A percentile compares a stretch with the other conserved stretches of the same genome.
Evolutionary conservation across 2,329 filamentous ascomycete genomes (phyloP).

Genomic region (Neonectria punicea): DNA sequence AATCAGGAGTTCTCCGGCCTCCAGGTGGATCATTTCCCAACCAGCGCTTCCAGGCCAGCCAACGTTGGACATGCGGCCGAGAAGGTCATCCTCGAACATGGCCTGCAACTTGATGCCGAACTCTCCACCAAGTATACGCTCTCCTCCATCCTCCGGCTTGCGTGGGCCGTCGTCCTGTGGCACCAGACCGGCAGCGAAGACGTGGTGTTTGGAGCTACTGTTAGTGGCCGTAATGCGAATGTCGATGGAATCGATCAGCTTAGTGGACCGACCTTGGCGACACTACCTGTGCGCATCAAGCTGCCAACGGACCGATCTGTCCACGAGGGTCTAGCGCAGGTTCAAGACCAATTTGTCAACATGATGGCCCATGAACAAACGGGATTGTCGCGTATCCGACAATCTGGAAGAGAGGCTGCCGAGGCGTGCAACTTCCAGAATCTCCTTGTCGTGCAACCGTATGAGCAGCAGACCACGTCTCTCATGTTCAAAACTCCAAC

Average conservation of each 20-base stretch:
- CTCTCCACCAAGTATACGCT: slow-evolving; percentile 3
- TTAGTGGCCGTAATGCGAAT: slow-evolving; percentile 8
- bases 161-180: slow-evolving; percentile 7
- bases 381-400: background rate
- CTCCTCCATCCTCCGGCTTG: slow-evolving; percentile 3
- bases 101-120: background rate
- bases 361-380: slow-evolving; percentile 10
- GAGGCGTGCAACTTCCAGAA: slow-evolving; percentile 12
- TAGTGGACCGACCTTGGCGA: slow-evolving; percentile 8
- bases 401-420: background rate
- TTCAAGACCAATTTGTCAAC: slow-evolving; percentile 6
- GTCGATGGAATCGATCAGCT: slow-evolving; percentile 3
- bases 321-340: background rate
- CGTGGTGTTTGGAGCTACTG: slow-evolving; percentile 9
- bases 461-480: slow-evolving; percentile 2
- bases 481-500: slow-evolving; percentile 1
- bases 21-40: slow-evolving; percentile 1
- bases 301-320: background rate
- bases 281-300: slow-evolving; percentile 5
- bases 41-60: background rate
- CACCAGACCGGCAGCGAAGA: slow-evolving; percentile 7
- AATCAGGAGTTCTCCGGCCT: background rate
- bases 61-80: background rate
- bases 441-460: slow-evolving; percentile 4
- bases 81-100: background rate